A percentile compares a stretch with the other conserved stretches of the same genome.
Conservation (phyloP, 805 yeast species). For the Ogataea glucozyma region DNA sequence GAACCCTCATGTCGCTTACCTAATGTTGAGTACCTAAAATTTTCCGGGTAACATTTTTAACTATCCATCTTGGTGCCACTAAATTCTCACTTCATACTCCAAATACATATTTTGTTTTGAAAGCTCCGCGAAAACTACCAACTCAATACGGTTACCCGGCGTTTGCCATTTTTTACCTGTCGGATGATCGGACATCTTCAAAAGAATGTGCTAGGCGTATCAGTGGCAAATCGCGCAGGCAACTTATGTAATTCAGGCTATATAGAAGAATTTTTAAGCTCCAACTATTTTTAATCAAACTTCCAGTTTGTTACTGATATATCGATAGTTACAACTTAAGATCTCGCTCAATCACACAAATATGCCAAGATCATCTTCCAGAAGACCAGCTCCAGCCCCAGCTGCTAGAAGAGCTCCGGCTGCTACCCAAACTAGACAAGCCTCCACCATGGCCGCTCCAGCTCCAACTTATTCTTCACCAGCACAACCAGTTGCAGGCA, state of each 20-base stretch:
- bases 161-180: not conserved
- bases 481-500: slow-evolving; percentile 47
- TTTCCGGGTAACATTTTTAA: not conserved
- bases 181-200: slow-evolving; percentile 2
- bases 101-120: not conserved
- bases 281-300: not conserved
- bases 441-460: slow-evolving; percentile 75
- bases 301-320: not conserved
- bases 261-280: not conserved
- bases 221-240: slow-evolving; percentile 10
- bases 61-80: slow-evolving; percentile 1
- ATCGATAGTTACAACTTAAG: not conserved
- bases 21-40: too few relatives aligned
- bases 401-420: slow-evolving; percentile 35
- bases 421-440: slow-evolving; percentile 58
- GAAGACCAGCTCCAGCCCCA: slow-evolving; percentile 50
- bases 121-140: not conserved
- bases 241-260: slow-evolving; percentile 9
- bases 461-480: slow-evolving; percentile 38
- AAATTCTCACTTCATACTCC: too few relatives aligned
- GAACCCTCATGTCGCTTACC: not conserved
- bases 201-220: slow-evolving; percentile 3
- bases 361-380: slow-evolving; percentile 40
- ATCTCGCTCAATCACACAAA: not conserved
- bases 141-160: slow-evolving; percentile 4